Percentiles rank a stretch among this genome's conserved stretches.
These are phyloP conservation scores for Solanum okadae DNA, from an alignment of 257 asterid species.

Conservation along the genomic window DNA sequence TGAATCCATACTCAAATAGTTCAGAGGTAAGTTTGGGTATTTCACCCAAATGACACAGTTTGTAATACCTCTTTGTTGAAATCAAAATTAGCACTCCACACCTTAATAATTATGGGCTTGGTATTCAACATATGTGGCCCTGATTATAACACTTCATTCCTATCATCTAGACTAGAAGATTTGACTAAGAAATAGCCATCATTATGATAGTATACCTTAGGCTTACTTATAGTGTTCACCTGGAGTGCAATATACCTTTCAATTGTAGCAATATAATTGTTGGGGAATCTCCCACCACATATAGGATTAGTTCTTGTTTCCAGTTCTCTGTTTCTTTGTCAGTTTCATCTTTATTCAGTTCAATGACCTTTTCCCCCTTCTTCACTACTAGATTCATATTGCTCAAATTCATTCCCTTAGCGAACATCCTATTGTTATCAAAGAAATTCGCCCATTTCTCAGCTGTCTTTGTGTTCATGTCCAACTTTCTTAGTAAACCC, in stretches of 20 bases:
- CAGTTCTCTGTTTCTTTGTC: too few species aligned
- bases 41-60: background rate
- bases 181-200: background rate
- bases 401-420: too few species aligned
- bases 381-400: too few species aligned
- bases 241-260: background rate
- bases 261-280: too few species aligned
- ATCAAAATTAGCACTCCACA: background rate
- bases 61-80: background rate
- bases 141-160: background rate
- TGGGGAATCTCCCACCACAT: background rate
- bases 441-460: too few species aligned
- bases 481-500: too few species aligned
- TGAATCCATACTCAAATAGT: background rate
- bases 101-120: background rate
- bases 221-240: background rate
- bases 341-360: too few species aligned
- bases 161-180: background rate
- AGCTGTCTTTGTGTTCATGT: too few species aligned
- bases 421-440: too few species aligned
- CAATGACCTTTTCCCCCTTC: too few species aligned
- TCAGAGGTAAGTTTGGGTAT: background rate
- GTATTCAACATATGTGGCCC: background rate
- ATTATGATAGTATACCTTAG: background rate
- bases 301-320: too few species aligned